These are phyloP conservation scores for Septoria petroselini DNA, from an alignment of 2,329 filamentous ascomycete genomes.

Conservation along the genomic window DNA sequence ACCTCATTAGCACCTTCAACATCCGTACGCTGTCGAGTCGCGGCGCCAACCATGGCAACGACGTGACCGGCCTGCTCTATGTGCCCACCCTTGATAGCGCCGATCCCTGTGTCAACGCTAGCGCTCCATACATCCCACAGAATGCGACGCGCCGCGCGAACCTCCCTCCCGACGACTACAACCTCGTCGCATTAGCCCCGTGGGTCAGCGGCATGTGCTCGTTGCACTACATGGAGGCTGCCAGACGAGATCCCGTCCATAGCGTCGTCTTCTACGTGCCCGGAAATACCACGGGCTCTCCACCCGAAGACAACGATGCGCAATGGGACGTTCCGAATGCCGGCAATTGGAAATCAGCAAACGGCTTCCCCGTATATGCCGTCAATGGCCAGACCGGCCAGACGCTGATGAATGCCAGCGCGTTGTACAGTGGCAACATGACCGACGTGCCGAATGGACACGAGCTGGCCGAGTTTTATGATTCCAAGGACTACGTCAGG, in stretches of 20 bases:
- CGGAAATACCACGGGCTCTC: slow-evolving; percentile 52
- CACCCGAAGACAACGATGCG: slow-evolving; percentile 62
- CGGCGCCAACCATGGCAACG: slow-evolving; percentile 58
- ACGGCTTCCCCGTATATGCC: slow-evolving; percentile 78
- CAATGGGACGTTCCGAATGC: slow-evolving; percentile 70
- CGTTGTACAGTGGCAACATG: slow-evolving; percentile 73
- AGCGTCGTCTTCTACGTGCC: slow-evolving; percentile 56
- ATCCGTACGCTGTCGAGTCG: slow-evolving; percentile 74
- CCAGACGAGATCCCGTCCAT: slow-evolving; percentile 57
- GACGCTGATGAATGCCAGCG: slow-evolving; percentile 67
- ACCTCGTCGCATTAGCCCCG: slow-evolving; percentile 77
- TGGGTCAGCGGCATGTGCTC: slow-evolving; percentile 78
- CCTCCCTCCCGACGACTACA: slow-evolving; percentile 64
- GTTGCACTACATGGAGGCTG: slow-evolving; percentile 63
- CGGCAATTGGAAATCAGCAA: slow-evolving; percentile 67
- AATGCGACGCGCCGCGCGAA: slow-evolving; percentile 73
- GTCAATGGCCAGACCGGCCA: slow-evolving; percentile 66
- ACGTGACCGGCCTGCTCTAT: slow-evolving; percentile 77
- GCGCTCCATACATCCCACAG: slow-evolving; percentile 64
- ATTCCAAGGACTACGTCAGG: slow-evolving; percentile 47
- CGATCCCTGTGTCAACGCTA: slow-evolving; percentile 62
- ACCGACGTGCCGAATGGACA: slow-evolving; percentile 46
- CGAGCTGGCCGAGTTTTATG: slow-evolving; percentile 40
- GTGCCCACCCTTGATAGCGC: slow-evolving; percentile 64
- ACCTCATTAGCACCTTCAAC: slow-evolving; percentile 46